Evolutionary conservation across 108 stramenopile genomes (phyloP).

Genomic region (Cyclostephanos tholiformis): DNA sequence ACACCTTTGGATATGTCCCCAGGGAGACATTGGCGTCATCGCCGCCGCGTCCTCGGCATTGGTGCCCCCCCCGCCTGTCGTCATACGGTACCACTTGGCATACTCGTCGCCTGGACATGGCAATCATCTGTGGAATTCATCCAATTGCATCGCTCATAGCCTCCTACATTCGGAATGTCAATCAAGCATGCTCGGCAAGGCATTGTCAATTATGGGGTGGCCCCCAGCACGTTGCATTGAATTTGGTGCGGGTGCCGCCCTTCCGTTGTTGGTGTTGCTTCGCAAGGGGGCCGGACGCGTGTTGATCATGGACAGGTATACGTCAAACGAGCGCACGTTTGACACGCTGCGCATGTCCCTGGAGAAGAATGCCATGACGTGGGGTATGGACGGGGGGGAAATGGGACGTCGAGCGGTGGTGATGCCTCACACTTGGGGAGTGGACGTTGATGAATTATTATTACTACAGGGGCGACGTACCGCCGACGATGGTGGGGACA

Average conservation of each 20-base stretch:
- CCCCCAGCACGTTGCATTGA: constrained; percentile 11
- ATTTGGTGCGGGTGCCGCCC: constrained; percentile 27
- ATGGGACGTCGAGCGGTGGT: background rate
- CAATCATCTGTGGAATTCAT: background rate
- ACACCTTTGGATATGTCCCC: no score
- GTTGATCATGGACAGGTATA: no score
- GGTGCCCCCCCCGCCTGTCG: no score
- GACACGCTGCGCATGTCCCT: constrained; percentile 16
- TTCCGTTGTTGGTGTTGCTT: constrained; percentile 13
- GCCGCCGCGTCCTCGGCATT: no score
- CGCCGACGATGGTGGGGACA: constrained; percentile 32
- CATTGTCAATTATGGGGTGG: constrained; percentile 5
- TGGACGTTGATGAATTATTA: constrained; percentile 3
- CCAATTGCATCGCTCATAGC: background rate
- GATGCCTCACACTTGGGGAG: constrained; percentile 17
- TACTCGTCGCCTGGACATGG: no score
- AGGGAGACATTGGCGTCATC: no score
- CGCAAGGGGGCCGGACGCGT: no score
- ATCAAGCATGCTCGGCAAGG: background rate
- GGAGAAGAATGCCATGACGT: background rate
- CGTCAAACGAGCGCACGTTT: constrained; percentile 12
- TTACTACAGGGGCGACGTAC: no score
- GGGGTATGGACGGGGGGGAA: constrained; percentile 2
- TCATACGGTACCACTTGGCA: no score
- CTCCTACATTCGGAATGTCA: background rate